Base-by-base conservation (phyloP, 2,329 filamentous ascomycete species). In the Zymoseptoria ardabiliae region DNA sequence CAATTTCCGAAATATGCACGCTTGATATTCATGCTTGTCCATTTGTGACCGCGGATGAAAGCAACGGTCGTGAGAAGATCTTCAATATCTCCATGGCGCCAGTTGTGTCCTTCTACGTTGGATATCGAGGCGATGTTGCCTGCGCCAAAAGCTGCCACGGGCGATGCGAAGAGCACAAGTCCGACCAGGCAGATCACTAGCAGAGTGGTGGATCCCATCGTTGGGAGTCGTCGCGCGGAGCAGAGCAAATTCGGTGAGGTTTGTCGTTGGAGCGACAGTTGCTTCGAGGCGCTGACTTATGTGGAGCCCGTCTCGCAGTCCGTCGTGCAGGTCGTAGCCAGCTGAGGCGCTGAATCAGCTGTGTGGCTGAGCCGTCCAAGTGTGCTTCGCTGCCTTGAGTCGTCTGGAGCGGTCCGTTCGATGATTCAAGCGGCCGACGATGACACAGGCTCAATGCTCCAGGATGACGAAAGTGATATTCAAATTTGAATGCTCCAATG, bases 1-100 rank as follows among this genome's bases (percentile, higher is more conserved):
- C 92, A 96, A 79, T 96, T 97, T 65, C 92, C 92, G 78, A 97
- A 97, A 79, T 97, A 97, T 64, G 95, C 89, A 62, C 91, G 85
- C 64, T 92, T 89, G 58, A 74, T 54, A 75, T 78, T 78, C 71
- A 96, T 84, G 77, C 93, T 94, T 78, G 84, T 85, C 77, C 96
- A 96, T 70, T 92, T 94, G 79, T 91, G 91, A 67, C 84, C 83
- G 71, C 69, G 71, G 58, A 78, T 66, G 65, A 75, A 79, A 10
- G 78, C 77, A 50, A 79, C 77, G 5, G 75, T 77, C 52, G 76
- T 76, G 54, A 81, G 76, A 69, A 79, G 76, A 61, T 81, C 78
- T 65, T 81, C 78, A 58, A 81, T 80, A 64, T 81, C 78, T 59
- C 78, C 78, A 77, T 81, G 78, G 54, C 78, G 76, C 77, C 77